phyloP scores from a whole-genome alignment of 1,139 yeast species.

The Geotrichum reessii region DNA sequence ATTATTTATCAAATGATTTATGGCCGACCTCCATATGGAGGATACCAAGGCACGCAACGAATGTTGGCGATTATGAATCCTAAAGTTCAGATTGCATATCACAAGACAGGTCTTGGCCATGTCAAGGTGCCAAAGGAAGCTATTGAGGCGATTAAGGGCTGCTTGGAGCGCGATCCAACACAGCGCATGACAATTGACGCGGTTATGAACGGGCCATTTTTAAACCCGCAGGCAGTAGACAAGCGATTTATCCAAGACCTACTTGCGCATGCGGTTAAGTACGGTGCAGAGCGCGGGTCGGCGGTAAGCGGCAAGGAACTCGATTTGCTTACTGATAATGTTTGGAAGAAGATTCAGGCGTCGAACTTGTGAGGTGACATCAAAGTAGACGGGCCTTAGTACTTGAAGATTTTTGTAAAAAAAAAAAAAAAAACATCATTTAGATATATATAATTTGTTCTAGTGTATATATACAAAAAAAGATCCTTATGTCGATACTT shows the following conservation, averaged over 20 bases:
- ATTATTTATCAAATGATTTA: slow-evolving; percentile 93
- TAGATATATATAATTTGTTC: too few species aligned
- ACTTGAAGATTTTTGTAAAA: too few species aligned
- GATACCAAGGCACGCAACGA: slow-evolving; percentile 71
- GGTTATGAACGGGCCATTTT: slow-evolving; percentile 55
- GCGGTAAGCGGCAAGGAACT: slow-evolving; percentile 41
- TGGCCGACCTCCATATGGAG: slow-evolving; percentile 87
- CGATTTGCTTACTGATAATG: slow-evolving; percentile 47
- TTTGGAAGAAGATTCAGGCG: slow-evolving; percentile 39
- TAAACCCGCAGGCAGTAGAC: slow-evolving; percentile 70
- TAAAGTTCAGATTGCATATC: slow-evolving; percentile 66
- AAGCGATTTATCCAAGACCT: slow-evolving; percentile 61
- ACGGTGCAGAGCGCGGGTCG: slow-evolving; percentile 48
- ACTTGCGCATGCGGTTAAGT: slow-evolving; percentile 69
- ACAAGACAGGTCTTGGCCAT: slow-evolving; percentile 58
- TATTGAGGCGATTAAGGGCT: slow-evolving; percentile 64
- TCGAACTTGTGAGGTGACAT: not conserved
- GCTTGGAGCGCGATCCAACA: slow-evolving; percentile 67
- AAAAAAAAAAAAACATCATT: too few species aligned
- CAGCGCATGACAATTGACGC: slow-evolving; percentile 62
- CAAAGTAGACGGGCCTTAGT: too few species aligned
- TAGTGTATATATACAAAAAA: too few species aligned
- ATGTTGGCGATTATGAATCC: slow-evolving; percentile 84
- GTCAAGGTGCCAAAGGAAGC: slow-evolving; percentile 62
- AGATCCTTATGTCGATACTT: too few species aligned